Evolutionary conservation across 306 rosid genomes (phyloP).

Genomic region (Sophora flavescens): DNA sequence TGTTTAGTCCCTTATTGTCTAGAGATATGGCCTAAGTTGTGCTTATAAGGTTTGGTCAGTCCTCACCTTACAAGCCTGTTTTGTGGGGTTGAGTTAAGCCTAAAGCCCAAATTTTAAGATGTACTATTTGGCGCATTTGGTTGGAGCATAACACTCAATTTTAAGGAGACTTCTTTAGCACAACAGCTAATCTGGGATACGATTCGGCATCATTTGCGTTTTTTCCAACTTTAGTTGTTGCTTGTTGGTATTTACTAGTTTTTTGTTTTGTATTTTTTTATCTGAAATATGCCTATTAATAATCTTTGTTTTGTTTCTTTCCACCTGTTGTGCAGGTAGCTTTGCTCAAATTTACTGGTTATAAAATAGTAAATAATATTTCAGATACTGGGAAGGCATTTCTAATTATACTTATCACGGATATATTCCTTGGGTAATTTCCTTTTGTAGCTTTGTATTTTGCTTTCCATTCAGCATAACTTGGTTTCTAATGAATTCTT

Average conservation of each 20-base stretch:
- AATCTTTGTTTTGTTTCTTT: conserved; percentile 41
- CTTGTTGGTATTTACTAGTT: conserved; percentile 20
- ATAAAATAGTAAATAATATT: conserved; percentile 85
- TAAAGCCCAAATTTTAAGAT: neutral
- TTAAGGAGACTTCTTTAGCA: conserved; percentile 19
- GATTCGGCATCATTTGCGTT: conserved; percentile 12
- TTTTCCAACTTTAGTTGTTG: conserved; percentile 19
- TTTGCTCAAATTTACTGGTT: conserved; percentile 96
- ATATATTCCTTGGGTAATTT: conserved; percentile 94
- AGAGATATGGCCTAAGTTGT: too few species aligned
- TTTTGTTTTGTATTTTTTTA: conserved; percentile 5
- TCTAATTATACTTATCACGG: conserved; percentile 84
- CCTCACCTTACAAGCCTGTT: too few species aligned
- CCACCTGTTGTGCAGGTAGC: conserved; percentile 82
- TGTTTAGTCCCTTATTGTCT: too few species aligned
- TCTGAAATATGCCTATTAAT: conserved; percentile 28
- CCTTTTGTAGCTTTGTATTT: conserved; percentile 34
- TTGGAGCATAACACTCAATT: conserved; percentile 16
- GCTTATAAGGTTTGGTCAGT: too few species aligned
- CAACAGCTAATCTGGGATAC: neutral
- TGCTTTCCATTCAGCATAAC: conserved; percentile 15
- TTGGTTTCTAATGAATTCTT: conserved; percentile 31
- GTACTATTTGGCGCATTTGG: conserved; percentile 8
- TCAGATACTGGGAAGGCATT: conserved; percentile 98
- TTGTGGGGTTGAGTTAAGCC: too few species aligned